Conservation (phyloP, 768 basidiomycete genomes). For the Suillus subaureus region DNA sequence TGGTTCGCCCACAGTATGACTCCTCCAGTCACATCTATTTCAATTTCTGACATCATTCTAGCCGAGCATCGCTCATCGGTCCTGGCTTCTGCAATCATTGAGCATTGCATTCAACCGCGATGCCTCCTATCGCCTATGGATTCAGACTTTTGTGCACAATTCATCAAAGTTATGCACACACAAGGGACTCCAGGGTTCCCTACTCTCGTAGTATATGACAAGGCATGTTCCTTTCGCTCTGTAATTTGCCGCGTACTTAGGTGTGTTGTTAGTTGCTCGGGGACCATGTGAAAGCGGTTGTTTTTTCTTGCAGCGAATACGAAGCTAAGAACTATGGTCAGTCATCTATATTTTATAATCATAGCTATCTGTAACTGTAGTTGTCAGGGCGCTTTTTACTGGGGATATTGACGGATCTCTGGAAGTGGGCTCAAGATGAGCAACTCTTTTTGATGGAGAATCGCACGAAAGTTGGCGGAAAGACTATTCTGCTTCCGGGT, state of each 20-base stretch:
- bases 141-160: constrained; percentile 90
- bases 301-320: constrained; percentile 95
- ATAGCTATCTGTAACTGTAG: constrained; percentile 6
- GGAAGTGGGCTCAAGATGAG: constrained; percentile 81
- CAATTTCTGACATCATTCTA: constrained; percentile 11
- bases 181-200: constrained; percentile 90
- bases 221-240: constrained; percentile 43
- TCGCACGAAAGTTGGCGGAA: constrained; percentile 64
- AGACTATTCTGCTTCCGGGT: constrained; percentile 64
- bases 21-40: constrained; percentile 5
- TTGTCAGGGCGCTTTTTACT: constrained; percentile 80
- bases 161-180: constrained; percentile 85
- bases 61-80: constrained; percentile 41
- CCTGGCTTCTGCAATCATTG: constrained; percentile 68
- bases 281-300: constrained; percentile 78
- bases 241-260: constrained; percentile 2
- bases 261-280: constrained; percentile 68
- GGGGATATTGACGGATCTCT: constrained; percentile 75
- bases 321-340: constrained; percentile 94
- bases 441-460: constrained; percentile 72
- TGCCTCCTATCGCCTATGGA: constrained; percentile 95
- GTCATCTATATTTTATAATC: constrained; percentile 17
- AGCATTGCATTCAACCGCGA: constrained; percentile 92
- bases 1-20: constrained; percentile 74
- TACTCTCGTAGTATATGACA: constrained; percentile 83